These are phyloP conservation scores for Carex myosuroides DNA, from an alignment of 176 grass and related monocot species.

Conservation along the genomic window DNA sequence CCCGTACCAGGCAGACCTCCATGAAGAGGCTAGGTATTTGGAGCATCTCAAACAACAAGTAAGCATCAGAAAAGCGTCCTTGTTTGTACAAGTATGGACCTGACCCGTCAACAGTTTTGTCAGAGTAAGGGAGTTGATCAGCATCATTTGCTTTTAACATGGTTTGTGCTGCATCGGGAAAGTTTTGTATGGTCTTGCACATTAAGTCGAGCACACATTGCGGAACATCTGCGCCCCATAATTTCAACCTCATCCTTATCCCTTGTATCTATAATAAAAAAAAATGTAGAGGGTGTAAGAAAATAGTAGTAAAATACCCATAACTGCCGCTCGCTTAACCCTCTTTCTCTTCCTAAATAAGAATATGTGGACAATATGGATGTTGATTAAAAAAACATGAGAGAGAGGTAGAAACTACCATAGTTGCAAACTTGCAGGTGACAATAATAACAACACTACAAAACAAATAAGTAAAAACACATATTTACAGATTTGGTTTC, in stretches of 20 bases:
- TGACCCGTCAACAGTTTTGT: constrained; percentile 58
- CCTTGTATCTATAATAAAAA: constrained; percentile 41
- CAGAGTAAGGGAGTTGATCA: constrained; percentile 39
- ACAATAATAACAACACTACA: background rate
- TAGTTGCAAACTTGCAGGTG: background rate
- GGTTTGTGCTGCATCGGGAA: constrained; percentile 67
- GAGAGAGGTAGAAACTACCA: background rate
- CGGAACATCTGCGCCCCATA: constrained; percentile 64
- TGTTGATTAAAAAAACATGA: background rate
- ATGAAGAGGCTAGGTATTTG: constrained; percentile 69
- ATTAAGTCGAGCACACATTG: constrained; percentile 67
- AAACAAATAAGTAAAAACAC: background rate
- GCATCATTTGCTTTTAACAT: constrained; percentile 71
- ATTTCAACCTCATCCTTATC: constrained; percentile 67
- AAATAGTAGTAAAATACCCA: background rate
- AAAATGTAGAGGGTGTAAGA: background rate
- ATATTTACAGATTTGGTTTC: background rate
- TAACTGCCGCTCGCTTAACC: background rate
- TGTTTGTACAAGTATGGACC: constrained; percentile 51
- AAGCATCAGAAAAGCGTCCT: constrained; percentile 70
- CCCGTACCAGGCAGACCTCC: constrained; percentile 30
- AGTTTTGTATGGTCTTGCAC: constrained; percentile 60
- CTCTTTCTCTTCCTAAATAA: background rate
- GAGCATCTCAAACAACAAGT: constrained; percentile 79
- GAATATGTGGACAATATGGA: background rate